Evolutionary conservation across 495 filamentous ascomycete genomes (phyloP).

Genomic region (Trichoderma reesei): DNA sequence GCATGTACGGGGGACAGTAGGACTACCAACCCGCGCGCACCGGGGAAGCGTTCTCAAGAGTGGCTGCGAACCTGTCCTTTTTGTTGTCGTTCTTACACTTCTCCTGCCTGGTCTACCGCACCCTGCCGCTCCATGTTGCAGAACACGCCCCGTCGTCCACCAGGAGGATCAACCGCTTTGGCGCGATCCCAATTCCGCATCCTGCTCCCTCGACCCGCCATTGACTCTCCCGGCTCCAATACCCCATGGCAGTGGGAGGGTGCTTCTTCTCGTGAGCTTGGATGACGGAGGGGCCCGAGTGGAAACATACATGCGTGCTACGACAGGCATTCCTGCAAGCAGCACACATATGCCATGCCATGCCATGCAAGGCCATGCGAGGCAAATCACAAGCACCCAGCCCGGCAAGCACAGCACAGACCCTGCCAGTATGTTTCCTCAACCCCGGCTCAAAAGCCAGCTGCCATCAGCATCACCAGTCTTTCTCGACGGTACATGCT

Average conservation of each 20-base stretch:
- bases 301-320: background rate
- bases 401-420: background rate
- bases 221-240: background rate
- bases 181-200: constrained; percentile 1
- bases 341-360: background rate
- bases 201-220: background rate
- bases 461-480: constrained; percentile 1
- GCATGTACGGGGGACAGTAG: background rate
- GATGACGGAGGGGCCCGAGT: background rate
- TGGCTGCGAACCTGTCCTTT: too few relatives aligned
- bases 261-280: background rate
- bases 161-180: constrained; percentile 1
- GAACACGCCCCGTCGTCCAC: background rate
- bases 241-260: background rate
- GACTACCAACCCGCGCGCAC: too few relatives aligned
- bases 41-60: too few relatives aligned
- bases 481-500: background rate
- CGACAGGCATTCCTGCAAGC: background rate
- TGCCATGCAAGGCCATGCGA: constrained; percentile 3
- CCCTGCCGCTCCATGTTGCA: background rate
- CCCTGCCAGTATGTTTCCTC: background rate
- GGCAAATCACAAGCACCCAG: constrained; percentile 5
- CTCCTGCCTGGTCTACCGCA: background rate
- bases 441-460: background rate
- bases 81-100: too few relatives aligned